phyloP scores from a whole-genome alignment of 805 yeast species.

The Zygosaccharomyces siamensis region DNA sequence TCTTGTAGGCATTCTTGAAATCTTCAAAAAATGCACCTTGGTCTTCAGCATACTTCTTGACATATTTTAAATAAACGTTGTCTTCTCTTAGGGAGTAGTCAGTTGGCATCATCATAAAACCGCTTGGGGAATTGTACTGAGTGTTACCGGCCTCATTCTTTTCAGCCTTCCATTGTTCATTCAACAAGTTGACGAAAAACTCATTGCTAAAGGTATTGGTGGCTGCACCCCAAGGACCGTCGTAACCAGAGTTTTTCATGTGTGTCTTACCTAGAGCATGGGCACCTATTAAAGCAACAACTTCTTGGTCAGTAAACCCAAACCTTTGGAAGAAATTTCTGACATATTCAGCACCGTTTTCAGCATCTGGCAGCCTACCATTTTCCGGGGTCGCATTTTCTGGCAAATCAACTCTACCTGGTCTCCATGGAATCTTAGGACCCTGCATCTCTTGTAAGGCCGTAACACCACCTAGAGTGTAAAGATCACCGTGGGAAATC shows the following conservation, averaged over 20 bases:
- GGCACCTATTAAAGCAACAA: slow-evolving; percentile 70
- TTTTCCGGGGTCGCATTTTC: slow-evolving; percentile 53
- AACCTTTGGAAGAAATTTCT: slow-evolving; percentile 58
- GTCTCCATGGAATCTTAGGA: slow-evolving; percentile 74
- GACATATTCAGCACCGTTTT: slow-evolving; percentile 59
- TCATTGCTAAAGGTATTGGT: slow-evolving; percentile 73
- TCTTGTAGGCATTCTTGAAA: slow-evolving; percentile 63
- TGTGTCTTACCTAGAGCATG: slow-evolving; percentile 78
- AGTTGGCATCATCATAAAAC: slow-evolving; percentile 83
- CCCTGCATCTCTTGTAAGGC: slow-evolving; percentile 79
- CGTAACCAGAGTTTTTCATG: slow-evolving; percentile 63
- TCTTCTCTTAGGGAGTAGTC: slow-evolving; percentile 69
- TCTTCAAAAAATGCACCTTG: slow-evolving; percentile 56
- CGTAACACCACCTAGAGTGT: slow-evolving; percentile 72
- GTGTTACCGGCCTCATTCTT: slow-evolving; percentile 55
- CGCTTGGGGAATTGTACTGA: slow-evolving; percentile 59
- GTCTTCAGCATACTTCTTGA: slow-evolving; percentile 62
- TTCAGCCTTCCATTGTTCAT: slow-evolving; percentile 51
- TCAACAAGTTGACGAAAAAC: slow-evolving; percentile 53
- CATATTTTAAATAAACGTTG: slow-evolving; percentile 54
- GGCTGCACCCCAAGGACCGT: slow-evolving; percentile 86
- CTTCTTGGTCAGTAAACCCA: slow-evolving; percentile 66
- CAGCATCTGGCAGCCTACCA: slow-evolving; percentile 72
- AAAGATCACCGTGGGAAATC: slow-evolving; percentile 75
- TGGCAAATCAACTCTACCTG: slow-evolving; percentile 65